Evolutionary conservation across 139 green algal species (phyloP), one percentile per base, ranked within the genome.

Genomic region (Limnomonas spitsbergensis): DNA sequence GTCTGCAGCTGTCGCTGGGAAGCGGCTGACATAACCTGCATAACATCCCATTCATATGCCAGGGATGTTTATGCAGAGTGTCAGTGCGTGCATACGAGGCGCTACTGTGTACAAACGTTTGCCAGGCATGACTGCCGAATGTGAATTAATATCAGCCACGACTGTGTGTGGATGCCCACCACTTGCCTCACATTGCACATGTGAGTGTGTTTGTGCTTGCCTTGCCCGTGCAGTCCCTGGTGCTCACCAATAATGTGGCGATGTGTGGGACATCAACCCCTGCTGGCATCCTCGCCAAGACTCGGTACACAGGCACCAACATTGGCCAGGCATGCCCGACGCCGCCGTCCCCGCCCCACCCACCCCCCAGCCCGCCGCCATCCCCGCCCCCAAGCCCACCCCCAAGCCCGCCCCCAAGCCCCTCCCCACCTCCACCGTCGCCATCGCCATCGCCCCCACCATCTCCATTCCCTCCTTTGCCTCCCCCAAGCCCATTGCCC

Each of bases 181-280:
- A n/a, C n/a, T n/a, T n/a, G n/a, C n/a, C n/a, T n/a, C n/a, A n/a
- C n/a, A n/a, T n/a, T n/a, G n/a, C n/a, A n/a, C n/a, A n/a, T n/a
- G n/a, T n/a, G n/a, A n/a, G n/a, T n/a, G n/a, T n/a, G n/a, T n/a
- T n/a, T n/a, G n/a, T n/a, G n/a, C n/a, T n/a, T n/a, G n/a, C n/a
- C n/a, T n/a, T n/a, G n/a, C n/a, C 76, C 20, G 36, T 80, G 34
- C 40, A 36, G 24, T 36, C 34, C 20, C 4, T 80, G 38, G 39
- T 75, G 26, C 20, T 67, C n/a, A 40, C 38, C 39, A 34, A 24
- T 31, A 80, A 80, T 56, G 31, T 36, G 7, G 38, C 4, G 3
- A 66, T 80, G 61, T 80, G 76, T 61, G 76, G 76, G 29, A 31
- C 27, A 6, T 7, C 47, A 14, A 61, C 47, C 14, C 20, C 47